Evolutionary conservation across 2,329 filamentous ascomycete genomes (phyloP).

Genomic region (Penicillium psychrosexuale): DNA sequence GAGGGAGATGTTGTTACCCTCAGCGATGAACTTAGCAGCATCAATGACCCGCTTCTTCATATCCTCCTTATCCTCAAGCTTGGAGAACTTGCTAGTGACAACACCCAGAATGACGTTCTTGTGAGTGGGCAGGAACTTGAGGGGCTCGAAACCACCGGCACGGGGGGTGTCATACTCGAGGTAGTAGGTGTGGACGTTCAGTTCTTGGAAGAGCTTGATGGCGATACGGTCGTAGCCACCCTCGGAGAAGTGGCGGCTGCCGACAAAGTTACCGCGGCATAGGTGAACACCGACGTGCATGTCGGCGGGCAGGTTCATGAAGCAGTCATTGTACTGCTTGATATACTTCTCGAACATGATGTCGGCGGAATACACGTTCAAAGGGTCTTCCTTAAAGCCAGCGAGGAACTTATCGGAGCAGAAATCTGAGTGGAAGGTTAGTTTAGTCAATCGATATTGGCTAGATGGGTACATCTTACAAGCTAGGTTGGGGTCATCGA

Average conservation of each 20-base stretch:
- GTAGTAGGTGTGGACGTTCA: constrained; percentile 66
- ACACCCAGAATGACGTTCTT: constrained; percentile 64
- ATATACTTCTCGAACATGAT: constrained; percentile 74
- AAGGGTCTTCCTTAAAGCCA: constrained; percentile 65
- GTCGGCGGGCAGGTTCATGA: constrained; percentile 62
- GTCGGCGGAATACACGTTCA: constrained; percentile 66
- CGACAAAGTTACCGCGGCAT: constrained; percentile 65
- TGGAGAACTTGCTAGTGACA: constrained; percentile 61
- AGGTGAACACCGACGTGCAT: constrained; percentile 76
- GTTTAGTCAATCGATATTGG: not conserved
- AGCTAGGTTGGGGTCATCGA: constrained; percentile 65
- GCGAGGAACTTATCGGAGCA: constrained; percentile 69
- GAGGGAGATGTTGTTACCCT: constrained; percentile 61
- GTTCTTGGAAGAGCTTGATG: constrained; percentile 61
- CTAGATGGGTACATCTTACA: constrained; percentile 44
- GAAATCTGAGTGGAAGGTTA: constrained; percentile 55
- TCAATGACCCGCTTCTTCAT: constrained; percentile 58
- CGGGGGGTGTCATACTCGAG: constrained; percentile 67
- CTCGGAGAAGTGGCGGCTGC: constrained; percentile 63
- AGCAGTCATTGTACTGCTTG: constrained; percentile 69
- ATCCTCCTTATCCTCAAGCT: constrained; percentile 62
- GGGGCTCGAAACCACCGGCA: constrained; percentile 64
- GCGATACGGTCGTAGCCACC: constrained; percentile 67
- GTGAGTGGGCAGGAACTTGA: constrained; percentile 57
- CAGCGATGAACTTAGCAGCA: constrained; percentile 66